Evolutionary conservation across 2,329 filamentous ascomycete genomes (phyloP).

Genomic region (Nemania sp.): DNA sequence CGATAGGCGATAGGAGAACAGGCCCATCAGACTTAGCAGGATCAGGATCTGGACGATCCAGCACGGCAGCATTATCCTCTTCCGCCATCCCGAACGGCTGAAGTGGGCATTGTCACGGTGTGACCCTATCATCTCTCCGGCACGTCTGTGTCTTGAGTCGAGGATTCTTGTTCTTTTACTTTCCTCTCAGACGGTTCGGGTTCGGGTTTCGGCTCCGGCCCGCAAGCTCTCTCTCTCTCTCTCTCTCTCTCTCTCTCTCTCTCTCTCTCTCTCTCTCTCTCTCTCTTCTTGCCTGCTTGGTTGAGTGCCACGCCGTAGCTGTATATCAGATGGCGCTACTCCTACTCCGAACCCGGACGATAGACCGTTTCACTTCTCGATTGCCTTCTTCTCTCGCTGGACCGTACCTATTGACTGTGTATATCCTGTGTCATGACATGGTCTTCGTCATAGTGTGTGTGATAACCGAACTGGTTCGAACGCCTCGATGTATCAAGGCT

Average conservation of each 20-base stretch:
- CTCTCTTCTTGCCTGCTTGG: no score
- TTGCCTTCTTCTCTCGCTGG: neutral
- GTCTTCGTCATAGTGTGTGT: constrained; percentile 1
- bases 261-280: no score
- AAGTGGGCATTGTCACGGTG: constrained; percentile 59
- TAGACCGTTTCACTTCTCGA: neutral
- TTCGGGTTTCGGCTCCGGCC: neutral
- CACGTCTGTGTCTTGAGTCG: neutral
- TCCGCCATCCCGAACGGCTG: constrained; percentile 56
- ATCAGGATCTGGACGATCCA: constrained; percentile 56
- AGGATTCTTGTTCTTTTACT: neutral
- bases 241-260: no score
- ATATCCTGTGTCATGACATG: constrained; percentile 12
- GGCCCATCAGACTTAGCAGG: constrained; percentile 52
- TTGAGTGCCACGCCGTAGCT: neutral
- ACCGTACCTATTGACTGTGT: neutral
- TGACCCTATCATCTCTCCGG: constrained; percentile 43
- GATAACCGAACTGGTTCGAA: neutral
- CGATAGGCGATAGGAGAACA: constrained; percentile 59
- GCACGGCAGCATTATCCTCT: constrained; percentile 51
- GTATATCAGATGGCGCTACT: neutral
- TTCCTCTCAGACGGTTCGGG: neutral
- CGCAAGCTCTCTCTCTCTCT: neutral
- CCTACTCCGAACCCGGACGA: neutral
- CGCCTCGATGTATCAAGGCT: neutral